A percentile compares a stretch with the other conserved stretches of the same genome.
Evolutionary conservation across 2,329 filamentous ascomycete genomes (phyloP).

Genomic region (Penicillium verrucosum): DNA sequence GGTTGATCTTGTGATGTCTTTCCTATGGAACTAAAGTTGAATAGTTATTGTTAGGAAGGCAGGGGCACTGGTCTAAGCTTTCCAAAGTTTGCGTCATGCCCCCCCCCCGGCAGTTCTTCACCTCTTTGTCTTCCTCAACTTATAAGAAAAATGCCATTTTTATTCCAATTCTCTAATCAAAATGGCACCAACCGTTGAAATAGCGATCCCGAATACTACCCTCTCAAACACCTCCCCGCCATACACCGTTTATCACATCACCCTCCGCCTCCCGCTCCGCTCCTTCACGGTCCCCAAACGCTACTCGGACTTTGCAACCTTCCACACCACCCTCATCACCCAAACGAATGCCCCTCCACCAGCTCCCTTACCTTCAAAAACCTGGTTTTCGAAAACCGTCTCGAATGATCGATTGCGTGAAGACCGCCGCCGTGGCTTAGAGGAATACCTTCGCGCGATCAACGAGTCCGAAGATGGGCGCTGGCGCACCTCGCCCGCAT

Average conservation of each 20-base stretch:
- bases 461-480: conserved; percentile 54
- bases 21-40: no score
- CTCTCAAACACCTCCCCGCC: conserved; percentile 50
- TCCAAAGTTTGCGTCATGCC: conserved; percentile 8
- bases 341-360: conserved; percentile 54
- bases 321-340: conserved; percentile 52
- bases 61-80: conserved; percentile 5
- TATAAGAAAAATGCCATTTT: background rate
- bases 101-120: background rate
- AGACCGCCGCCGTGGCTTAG: conserved; percentile 54
- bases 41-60: no score
- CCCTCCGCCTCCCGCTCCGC: conserved; percentile 59
- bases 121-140: conserved; percentile 4
- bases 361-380: conserved; percentile 55
- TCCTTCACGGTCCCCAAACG: conserved; percentile 59
- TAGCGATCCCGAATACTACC: conserved; percentile 50
- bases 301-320: conserved; percentile 61
- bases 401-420: conserved; percentile 57
- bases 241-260: conserved; percentile 61
- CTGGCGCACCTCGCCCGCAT: conserved; percentile 57
- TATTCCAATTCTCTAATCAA: conserved; percentile 2
- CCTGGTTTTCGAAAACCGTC: conserved; percentile 58
- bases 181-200: conserved; percentile 46
- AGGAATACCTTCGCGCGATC: conserved; percentile 58
- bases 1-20: no score